Evolutionary conservation across 2,329 filamentous ascomycete species (phyloP).

Genomic region (Clathrospora elynae): DNA sequence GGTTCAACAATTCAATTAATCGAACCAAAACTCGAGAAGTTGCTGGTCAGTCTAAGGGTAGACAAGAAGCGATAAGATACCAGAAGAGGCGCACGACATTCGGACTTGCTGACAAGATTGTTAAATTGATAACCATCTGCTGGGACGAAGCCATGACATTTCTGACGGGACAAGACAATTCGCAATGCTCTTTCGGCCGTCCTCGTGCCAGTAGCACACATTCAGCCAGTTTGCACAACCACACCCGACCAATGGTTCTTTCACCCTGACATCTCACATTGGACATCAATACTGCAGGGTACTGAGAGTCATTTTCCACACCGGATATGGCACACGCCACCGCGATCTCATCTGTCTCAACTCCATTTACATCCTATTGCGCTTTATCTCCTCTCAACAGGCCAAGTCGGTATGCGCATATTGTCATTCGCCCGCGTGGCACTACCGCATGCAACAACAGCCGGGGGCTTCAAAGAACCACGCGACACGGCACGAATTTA

Average conservation of each 20-base stretch:
- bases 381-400: constrained; percentile 1
- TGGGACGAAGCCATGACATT: background rate
- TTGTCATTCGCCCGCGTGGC: constrained; percentile 5
- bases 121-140: constrained; percentile 9
- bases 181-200: constrained; percentile 1
- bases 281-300: constrained; percentile 6
- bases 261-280: constrained; percentile 6
- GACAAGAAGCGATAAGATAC: no score
- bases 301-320: constrained; percentile 24
- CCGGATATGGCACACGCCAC: constrained; percentile 14
- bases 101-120: constrained; percentile 8
- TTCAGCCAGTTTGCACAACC: constrained; percentile 20
- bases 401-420: constrained; percentile 1
- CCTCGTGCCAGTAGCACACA: constrained; percentile 9
- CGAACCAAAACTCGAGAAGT: no score
- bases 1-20: no score
- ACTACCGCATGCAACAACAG: constrained; percentile 15
- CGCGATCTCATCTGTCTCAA: constrained; percentile 10
- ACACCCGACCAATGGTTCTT: constrained; percentile 11
- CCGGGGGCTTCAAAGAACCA: constrained; percentile 17
- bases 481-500: constrained; percentile 20
- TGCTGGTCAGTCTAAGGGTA: no score
- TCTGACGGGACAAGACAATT: constrained; percentile 5
- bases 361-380: constrained; percentile 5
- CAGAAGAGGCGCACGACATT: constrained; percentile 6